Evolutionary conservation across 2,329 filamentous ascomycete species (phyloP), one percentile per base, ranked within the genome.

Genomic region (Alternaria sp.): DNA sequence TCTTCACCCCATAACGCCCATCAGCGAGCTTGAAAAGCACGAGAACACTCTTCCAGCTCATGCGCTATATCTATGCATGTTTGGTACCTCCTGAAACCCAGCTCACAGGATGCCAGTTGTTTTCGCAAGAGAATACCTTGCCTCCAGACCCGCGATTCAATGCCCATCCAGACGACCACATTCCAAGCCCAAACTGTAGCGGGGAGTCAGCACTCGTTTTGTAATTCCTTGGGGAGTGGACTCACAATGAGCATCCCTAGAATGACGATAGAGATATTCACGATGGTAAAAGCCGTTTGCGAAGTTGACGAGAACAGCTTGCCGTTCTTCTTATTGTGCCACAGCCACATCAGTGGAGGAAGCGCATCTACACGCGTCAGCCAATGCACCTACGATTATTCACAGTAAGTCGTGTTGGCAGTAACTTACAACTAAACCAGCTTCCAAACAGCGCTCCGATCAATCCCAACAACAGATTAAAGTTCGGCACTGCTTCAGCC

Each of bases 401-500:
- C 4, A 37, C n/a, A 41, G 30, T 23, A 18, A 8, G 21, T 56
- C 2, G 18, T 44, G 14, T 23, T 26, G 2, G 18, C 1, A 26
- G 11, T 10, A 21, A 85, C 56, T 78, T 71, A 82, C 78, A 86
- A 57, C 87, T 89, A 76, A 92, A 92, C 89, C 90, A 92, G 58
- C 85, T 88, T 20, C 86, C 87, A 63, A 92, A 91, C 2, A 91
- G 78, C 2, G 89, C 74, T 10, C 73, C 74, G 26, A 92, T 87
- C 37, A 92, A 79, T 5, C 87, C 87, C n/a, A 93, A 81, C 9
- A 93, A 80, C 50, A 88, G 84, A 72, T 87, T 88, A 80, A 93
- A 93, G 53, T 88, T 86, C 0, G 91, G 91, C 8, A 93, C 89
- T 0, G 88, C 87, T 73, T 90, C 86, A 6, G 90, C 89, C 62